Evolutionary conservation across 768 basidiomycete genomes (phyloP), one percentile per base, ranked within the genome.

Genomic region (Phylloporus arenicola): DNA sequence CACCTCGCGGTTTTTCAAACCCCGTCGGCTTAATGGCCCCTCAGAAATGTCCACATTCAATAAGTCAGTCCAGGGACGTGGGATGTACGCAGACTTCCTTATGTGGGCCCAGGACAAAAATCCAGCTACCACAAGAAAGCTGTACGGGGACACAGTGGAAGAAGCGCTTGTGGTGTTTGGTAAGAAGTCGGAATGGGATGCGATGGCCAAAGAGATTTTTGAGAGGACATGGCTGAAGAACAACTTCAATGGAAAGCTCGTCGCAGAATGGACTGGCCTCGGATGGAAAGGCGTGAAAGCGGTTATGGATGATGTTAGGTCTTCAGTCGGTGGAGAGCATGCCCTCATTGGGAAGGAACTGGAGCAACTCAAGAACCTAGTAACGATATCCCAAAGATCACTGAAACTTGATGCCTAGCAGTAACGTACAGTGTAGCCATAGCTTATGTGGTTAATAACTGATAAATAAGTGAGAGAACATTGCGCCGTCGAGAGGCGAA

Each of bases 71-170:
- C 51, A 59, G 61, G 27, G 72, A 16, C 74, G 86, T 16, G 67
- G 56, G 35, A 83, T 86, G 83, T 85, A 83, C 57, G 62, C 67
- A 10, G 74, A 77, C 43, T 88, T 86, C 48, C 67, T 82, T 5
- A 56, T 67, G 8, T 86, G 77, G 75, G 76, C 71, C 10, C 59
- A 70, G 27, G 64, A 60, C 35, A 64, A 52, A 44, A 29, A 30
- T 1, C 45, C 53, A 8, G 20, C 61, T 9, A 49, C 53, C 8
- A 48, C 54, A 17, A 49, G 61, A 24, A 25, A 31, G 45, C 44
- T 42, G 25, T 51, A 60, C 45, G 40, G 57, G 33, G 58, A 64
- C 51, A 48, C 64, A 51, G 59, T 48, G 56, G 69, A 75, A 44
- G 76, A 80, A 39, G 81, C 81, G 0, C 68, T 84, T 19, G 57